Conservation (phyloP, 2,329 filamentous ascomycete species). For the Fusarium oxysporum region DNA sequence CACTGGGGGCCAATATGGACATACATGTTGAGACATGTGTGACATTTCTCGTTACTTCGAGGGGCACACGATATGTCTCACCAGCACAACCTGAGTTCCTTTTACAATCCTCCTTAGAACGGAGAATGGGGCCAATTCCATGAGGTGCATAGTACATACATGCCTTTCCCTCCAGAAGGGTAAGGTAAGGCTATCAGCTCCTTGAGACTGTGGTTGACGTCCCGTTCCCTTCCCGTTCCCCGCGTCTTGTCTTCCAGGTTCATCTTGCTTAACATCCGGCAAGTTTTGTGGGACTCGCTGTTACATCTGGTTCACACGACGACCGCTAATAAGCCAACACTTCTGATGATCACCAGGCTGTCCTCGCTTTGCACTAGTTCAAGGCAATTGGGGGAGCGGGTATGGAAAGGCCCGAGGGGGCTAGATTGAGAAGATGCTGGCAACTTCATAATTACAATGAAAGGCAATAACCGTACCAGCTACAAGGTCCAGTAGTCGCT, state of each 20-base stretch:
- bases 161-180: conserved; percentile 1
- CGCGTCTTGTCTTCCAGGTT: conserved; percentile 21
- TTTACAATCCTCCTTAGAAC: conserved; percentile 1
- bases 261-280: conserved; percentile 7
- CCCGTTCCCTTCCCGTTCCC: conserved; percentile 24
- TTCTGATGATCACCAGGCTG: conserved; percentile 11
- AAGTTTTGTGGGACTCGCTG: conserved; percentile 16
- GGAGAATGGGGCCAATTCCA: neutral
- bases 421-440: conserved; percentile 1
- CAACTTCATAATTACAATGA: neutral
- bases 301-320: conserved; percentile 12
- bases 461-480: conserved; percentile 3
- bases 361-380: conserved; percentile 12
- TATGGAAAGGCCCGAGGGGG: conserved; percentile 26
- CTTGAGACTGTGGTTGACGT: conserved; percentile 9
- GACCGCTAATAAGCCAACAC: conserved; percentile 2
- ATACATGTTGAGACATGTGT: conserved; percentile 34
- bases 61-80: conserved; percentile 27
- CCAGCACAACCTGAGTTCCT: neutral
- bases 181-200: conserved; percentile 27
- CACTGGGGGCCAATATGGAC: conserved; percentile 26
- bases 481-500: conserved; percentile 4
- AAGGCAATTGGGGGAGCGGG: conserved; percentile 30
- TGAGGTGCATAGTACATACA: conserved; percentile 6
- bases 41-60: conserved; percentile 11